Evolutionary conservation across 352 stramenopile genomes (phyloP).

Genomic region (Peronosclerospora sorghi): DNA sequence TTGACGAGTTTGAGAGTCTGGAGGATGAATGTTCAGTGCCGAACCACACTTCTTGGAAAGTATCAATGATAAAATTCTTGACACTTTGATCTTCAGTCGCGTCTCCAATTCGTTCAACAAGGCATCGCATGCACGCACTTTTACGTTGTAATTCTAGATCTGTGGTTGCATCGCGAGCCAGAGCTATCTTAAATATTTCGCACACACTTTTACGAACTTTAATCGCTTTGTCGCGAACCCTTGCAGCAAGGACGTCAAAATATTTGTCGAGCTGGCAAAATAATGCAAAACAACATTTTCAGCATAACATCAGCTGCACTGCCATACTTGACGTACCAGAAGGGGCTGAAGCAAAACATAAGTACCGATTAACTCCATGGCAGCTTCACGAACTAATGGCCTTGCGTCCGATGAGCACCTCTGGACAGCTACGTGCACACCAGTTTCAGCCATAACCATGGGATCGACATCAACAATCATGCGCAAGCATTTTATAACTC

Average conservation of each 20-base stretch:
- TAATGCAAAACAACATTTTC: not conserved
- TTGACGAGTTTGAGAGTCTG: slow-evolving; percentile 20
- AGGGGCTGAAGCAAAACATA: slow-evolving; percentile 63
- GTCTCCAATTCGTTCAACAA: slow-evolving; percentile 72
- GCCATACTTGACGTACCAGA: slow-evolving; percentile 38
- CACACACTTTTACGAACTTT: slow-evolving; percentile 81
- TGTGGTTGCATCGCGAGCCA: slow-evolving; percentile 3
- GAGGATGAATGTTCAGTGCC: slow-evolving; percentile 39
- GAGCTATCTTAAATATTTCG: slow-evolving; percentile 60
- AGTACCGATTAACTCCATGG: slow-evolving; percentile 76
- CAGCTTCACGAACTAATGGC: slow-evolving; percentile 70
- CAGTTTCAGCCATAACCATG: slow-evolving; percentile 66
- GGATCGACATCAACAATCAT: slow-evolving; percentile 77
- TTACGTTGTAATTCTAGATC: slow-evolving; percentile 34
- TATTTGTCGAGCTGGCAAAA: slow-evolving; percentile 64
- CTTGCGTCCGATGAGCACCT: slow-evolving; percentile 68
- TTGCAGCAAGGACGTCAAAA: slow-evolving; percentile 60
- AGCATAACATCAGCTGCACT: not conserved
- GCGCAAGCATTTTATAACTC: slow-evolving; percentile 67
- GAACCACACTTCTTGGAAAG: slow-evolving; percentile 83
- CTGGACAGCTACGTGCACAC: slow-evolving; percentile 43
- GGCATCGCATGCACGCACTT: slow-evolving; percentile 55
- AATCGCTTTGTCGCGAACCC: slow-evolving; percentile 71
- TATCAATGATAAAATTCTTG: slow-evolving; percentile 83
- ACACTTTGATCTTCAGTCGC: slow-evolving; percentile 51